These are phyloP conservation scores for Aaosphaeria arxii DNA, from an alignment of 2,329 filamentous ascomycete species.

Conservation along the genomic window DNA sequence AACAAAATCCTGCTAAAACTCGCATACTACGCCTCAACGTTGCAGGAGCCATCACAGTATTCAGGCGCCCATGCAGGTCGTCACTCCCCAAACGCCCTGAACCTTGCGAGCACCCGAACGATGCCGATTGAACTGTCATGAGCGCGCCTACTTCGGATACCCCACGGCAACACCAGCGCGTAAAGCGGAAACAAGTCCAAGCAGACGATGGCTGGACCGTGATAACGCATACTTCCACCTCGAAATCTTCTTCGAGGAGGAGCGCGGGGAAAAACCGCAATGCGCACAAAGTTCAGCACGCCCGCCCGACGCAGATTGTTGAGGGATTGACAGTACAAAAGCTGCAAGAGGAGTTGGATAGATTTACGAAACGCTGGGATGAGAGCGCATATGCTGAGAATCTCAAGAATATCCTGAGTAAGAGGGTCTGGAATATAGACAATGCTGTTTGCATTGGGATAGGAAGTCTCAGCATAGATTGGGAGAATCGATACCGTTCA, in stretches of 20 bases:
- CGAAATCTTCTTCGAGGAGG: neutral
- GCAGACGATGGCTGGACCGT: constrained; percentile 36
- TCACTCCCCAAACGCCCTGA: too few species aligned
- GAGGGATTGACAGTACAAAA: constrained; percentile 22
- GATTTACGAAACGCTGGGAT: constrained; percentile 21
- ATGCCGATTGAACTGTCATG: too few species aligned
- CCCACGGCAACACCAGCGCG: constrained; percentile 8
- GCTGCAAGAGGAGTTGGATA: constrained; percentile 18
- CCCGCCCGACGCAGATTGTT: constrained; percentile 14
- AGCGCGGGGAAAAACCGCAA: constrained; percentile 1
- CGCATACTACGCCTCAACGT: too few species aligned
- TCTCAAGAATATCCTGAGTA: constrained; percentile 11
- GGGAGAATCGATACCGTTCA: constrained; percentile 29
- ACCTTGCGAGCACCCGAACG: too few species aligned
- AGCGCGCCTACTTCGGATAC: too few species aligned
- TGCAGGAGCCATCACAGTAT: too few species aligned
- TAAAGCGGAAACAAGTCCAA: constrained; percentile 28
- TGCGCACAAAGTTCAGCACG: constrained; percentile 1
- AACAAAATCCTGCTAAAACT: too few species aligned
- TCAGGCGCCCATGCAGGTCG: too few species aligned
- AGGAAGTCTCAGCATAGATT: constrained; percentile 35
- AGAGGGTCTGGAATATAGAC: constrained; percentile 10
- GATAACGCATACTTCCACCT: constrained; percentile 20
- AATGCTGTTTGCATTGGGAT: constrained; percentile 35
- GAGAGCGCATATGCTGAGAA: constrained; percentile 19